Percentiles rank a stretch among this genome's conserved stretches.
These are phyloP conservation scores for Pestalotiopsis sp. DNA, from an alignment of 2,329 filamentous ascomycete species.

Conservation along the genomic window DNA sequence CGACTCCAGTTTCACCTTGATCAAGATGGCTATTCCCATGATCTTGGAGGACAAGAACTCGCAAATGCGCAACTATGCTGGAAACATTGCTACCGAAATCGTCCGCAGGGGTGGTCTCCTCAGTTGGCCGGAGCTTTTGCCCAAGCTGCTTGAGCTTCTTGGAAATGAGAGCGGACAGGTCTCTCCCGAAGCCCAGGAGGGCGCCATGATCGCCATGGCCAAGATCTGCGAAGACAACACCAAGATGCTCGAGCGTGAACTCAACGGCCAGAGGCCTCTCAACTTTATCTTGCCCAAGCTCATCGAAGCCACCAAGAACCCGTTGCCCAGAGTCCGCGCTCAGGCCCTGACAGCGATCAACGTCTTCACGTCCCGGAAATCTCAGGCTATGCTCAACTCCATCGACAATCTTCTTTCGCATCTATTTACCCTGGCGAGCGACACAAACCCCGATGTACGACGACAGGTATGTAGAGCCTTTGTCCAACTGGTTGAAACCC, in stretches of 20 bases:
- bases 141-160: conserved; percentile 79
- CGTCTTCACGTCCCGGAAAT: conserved; percentile 84
- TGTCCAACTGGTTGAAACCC: conserved; percentile 86
- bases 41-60: conserved; percentile 79
- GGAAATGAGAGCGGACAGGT: conserved; percentile 71
- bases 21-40: conserved; percentile 77
- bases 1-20: conserved; percentile 71
- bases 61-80: conserved; percentile 86
- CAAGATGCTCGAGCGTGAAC: conserved; percentile 82
- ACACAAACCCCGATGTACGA: conserved; percentile 79
- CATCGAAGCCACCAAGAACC: conserved; percentile 80
- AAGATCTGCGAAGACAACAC: conserved; percentile 98
- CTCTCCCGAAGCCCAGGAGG: conserved; percentile 78
- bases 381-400: conserved; percentile 77
- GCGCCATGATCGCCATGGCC: conserved; percentile 86
- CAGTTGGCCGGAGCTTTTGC: conserved; percentile 88
- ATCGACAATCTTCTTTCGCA: conserved; percentile 82
- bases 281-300: conserved; percentile 89
- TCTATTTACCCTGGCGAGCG: conserved; percentile 79
- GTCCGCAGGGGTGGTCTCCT: conserved; percentile 82
- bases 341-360: conserved; percentile 86
- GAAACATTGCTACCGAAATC: conserved; percentile 92
- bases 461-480: conserved; percentile 93
- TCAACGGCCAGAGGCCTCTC: conserved; percentile 85
- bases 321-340: conserved; percentile 75